Base-by-base conservation (phyloP, 163 green algal genomes). In the Scenedesmus sp. region DNA sequence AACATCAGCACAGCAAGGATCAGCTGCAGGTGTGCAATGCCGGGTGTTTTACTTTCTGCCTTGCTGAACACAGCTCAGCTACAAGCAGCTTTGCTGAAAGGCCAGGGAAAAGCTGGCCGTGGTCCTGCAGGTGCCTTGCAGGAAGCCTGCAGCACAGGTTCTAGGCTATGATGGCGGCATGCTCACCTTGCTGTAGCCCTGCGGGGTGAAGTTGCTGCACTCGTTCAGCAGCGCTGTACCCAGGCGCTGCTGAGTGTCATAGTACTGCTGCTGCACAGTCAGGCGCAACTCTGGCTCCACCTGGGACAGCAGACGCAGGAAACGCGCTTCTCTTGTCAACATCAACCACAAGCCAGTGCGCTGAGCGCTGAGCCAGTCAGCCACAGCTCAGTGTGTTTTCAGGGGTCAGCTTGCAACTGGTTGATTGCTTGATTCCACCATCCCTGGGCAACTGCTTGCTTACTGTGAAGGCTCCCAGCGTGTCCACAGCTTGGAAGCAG, bases 161-260 rank as follows among this genome's bases (percentile, higher is more conserved):
- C 49, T 76, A 18, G 24, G 30, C 30, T 18, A 10, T 76, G 65
- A 26, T 76, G 35, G 9, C 18, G 13, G 7, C 30, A 40, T 49
- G 15, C 78, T 43, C 81, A 95, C 95, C 94, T 97, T 97, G 83
- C 89, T 93, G 94, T 98, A 98, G 18, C 93, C 92, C n/a, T 91
- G 89, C 0, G 93, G 86, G 33, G 93, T 88, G 86, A 98, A 98
- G 91, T 96, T 93, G 20, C 83, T 84, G 91, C 95, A 97, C 40
- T 95, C 92, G 12, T 93, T 91, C 24, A 91, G 91, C 53, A 98
- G 93, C 0, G 96, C 94, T 4, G 68, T 56, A 68, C 97, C 95
- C 86, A 98, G 86, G 33, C 93, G 93, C 56, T 91, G 76, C 61
- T 95, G 85, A 42, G 94, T 96, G 53, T 97, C 96, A 26, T 94